phyloP scores from a whole-genome alignment of 2,329 filamentous ascomycete genomes.

The Fusarium sp. region DNA sequence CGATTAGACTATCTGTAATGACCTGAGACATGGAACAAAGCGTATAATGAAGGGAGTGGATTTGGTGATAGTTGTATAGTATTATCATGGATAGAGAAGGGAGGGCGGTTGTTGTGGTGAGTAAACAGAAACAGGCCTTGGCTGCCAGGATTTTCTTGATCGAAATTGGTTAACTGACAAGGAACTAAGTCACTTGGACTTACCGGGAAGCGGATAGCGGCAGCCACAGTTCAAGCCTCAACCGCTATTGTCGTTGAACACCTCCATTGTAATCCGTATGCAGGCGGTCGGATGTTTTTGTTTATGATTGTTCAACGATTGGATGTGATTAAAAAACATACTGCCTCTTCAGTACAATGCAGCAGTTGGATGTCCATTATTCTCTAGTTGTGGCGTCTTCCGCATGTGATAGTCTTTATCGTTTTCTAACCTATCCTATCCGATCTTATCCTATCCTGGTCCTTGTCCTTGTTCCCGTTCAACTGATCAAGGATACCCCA shows the following conservation, averaged over 20 bases:
- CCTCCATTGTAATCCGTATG: background rate
- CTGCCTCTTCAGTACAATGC: constrained; percentile 4
- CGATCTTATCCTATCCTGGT: background rate
- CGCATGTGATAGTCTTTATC: constrained; percentile 25
- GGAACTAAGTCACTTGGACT: background rate
- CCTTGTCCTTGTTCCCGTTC: constrained; percentile 29
- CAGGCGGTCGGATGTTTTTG: background rate
- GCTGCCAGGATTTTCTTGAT: constrained; percentile 4
- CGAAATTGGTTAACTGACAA: constrained; percentile 1
- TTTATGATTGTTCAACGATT: constrained; percentile 5
- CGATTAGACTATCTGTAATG: background rate
- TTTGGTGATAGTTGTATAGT: background rate
- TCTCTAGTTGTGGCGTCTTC: constrained; percentile 16
- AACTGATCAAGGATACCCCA: constrained; percentile 23
- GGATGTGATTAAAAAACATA: constrained; percentile 1
- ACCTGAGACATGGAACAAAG: constrained; percentile 20
- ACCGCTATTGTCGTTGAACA: constrained; percentile 21
- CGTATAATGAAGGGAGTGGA: constrained; percentile 1
- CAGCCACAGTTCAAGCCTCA: constrained; percentile 33
- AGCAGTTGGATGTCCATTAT: background rate
- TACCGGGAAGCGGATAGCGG: constrained; percentile 26
- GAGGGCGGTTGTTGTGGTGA: constrained; percentile 30
- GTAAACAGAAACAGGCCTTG: background rate
- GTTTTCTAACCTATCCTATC: background rate
- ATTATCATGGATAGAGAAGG: background rate